These are phyloP conservation scores for Alternaria gansuensis DNA, from an alignment of 2,329 filamentous ascomycete species.

Conservation along the genomic window DNA sequence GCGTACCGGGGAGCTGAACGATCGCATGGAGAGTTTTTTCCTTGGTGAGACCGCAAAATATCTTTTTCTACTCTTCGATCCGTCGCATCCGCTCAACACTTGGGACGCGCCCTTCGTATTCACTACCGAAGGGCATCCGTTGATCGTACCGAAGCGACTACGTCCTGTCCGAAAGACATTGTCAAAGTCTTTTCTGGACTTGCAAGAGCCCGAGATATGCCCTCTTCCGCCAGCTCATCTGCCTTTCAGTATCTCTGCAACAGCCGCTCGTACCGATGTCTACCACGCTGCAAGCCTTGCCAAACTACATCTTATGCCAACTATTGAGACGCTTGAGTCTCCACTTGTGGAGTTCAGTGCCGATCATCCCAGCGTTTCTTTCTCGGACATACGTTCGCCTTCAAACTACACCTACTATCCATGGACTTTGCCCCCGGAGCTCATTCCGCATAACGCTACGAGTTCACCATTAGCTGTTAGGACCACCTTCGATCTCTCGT, in stretches of 20 bases:
- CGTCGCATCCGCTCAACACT: slow-evolving; percentile 84
- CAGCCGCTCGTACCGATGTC: slow-evolving; percentile 79
- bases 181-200: slow-evolving; percentile 18
- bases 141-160: slow-evolving; percentile 73
- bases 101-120: slow-evolving; percentile 91
- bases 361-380: slow-evolving; percentile 63
- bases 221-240: slow-evolving; percentile 67
- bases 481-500: slow-evolving; percentile 74
- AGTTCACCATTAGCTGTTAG: slow-evolving; percentile 76
- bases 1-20: slow-evolving; percentile 78
- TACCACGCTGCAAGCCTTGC: slow-evolving; percentile 90
- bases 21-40: slow-evolving; percentile 99
- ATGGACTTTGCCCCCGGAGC: slow-evolving; percentile 82
- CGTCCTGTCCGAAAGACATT: slow-evolving; percentile 29
- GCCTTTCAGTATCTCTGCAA: slow-evolving; percentile 78
- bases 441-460: slow-evolving; percentile 80
- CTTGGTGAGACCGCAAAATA: slow-evolving; percentile 97
- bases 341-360: slow-evolving; percentile 63
- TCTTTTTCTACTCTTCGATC: slow-evolving; percentile 88
- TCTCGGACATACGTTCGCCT: slow-evolving; percentile 65
- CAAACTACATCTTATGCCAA: slow-evolving; percentile 78
- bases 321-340: slow-evolving; percentile 65
- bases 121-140: slow-evolving; percentile 92
- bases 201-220: slow-evolving; percentile 65
- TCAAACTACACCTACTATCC: slow-evolving; percentile 88